phyloP scores from a whole-genome alignment of 2,329 filamentous ascomycete species.

The Ceratocystis alfenasii region DNA sequence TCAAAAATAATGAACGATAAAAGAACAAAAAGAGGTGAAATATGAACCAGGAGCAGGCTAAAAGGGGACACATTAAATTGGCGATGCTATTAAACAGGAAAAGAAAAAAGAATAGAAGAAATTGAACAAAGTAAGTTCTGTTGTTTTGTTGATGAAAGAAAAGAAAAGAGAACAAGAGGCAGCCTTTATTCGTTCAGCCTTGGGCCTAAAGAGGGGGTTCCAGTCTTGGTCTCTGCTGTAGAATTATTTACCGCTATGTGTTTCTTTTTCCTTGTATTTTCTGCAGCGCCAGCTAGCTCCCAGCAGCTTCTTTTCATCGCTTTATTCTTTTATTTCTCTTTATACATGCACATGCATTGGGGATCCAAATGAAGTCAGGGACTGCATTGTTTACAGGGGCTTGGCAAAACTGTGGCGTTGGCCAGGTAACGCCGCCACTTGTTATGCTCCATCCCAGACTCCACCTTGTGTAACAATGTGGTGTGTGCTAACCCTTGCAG shows the following conservation, averaged over 20 bases:
- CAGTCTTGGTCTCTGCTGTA: too few species aligned
- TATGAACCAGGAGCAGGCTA: background rate
- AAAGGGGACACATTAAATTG: background rate
- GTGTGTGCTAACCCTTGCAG: background rate
- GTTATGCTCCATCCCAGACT: background rate
- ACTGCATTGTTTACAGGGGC: slow-evolving; percentile 2
- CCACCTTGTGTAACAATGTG: background rate
- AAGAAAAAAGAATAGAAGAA: background rate
- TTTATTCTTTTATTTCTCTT: background rate
- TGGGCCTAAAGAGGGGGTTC: background rate
- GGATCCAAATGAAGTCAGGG: too few species aligned
- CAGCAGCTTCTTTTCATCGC: background rate
- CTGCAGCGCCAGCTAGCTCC: background rate
- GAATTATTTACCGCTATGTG: background rate
- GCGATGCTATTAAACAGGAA: slow-evolving; percentile 9
- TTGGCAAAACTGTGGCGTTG: slow-evolving; percentile 12
- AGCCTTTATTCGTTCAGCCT: background rate
- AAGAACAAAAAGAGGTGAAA: background rate
- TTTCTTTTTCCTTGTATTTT: background rate
- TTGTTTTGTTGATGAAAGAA: background rate
- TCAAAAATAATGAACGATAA: background rate
- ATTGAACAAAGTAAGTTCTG: background rate
- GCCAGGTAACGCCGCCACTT: slow-evolving; percentile 13
- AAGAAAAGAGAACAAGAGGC: background rate
- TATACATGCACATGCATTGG: background rate